Evolutionary conservation across 2,329 filamentous ascomycete species (phyloP).

Genomic region (Samsoniella hepiali): DNA sequence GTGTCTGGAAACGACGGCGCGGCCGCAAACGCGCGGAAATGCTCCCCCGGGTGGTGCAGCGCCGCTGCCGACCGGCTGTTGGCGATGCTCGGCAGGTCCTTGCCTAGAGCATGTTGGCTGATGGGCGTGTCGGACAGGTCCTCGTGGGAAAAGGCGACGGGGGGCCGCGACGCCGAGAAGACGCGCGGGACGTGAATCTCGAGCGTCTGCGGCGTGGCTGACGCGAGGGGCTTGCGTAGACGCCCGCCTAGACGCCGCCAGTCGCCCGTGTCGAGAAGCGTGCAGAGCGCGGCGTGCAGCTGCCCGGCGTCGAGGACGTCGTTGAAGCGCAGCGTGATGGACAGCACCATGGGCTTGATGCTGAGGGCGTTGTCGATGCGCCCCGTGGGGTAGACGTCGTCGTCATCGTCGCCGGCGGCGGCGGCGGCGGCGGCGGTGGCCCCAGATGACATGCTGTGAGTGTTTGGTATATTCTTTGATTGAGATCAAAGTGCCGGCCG

Average conservation of each 20-base stretch:
- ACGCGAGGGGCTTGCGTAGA: slow-evolving; percentile 23
- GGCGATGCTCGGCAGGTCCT: not conserved
- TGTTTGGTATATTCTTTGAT: too few species aligned
- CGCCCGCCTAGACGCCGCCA: slow-evolving; percentile 48
- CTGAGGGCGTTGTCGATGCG: slow-evolving; percentile 3
- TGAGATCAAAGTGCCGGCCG: too few species aligned
- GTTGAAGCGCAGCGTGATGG: slow-evolving; percentile 5
- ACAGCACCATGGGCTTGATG: slow-evolving; percentile 7
- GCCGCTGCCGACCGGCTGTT: not conserved
- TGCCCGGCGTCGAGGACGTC: slow-evolving; percentile 33
- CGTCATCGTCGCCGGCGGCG: not conserved
- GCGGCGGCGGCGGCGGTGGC: not conserved
- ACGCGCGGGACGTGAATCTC: not conserved
- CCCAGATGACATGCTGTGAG: too few species aligned
- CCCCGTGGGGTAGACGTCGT: slow-evolving; percentile 7
- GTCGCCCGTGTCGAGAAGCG: slow-evolving; percentile 40
- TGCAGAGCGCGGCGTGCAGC: slow-evolving; percentile 34
- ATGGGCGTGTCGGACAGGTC: not conserved
- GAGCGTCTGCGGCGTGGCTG: not conserved
- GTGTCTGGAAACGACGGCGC: not conserved
- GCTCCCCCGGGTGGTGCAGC: not conserved
- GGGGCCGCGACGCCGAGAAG: not conserved
- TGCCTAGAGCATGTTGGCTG: not conserved
- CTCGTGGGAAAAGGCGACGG: slow-evolving; percentile 1
- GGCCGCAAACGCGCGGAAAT: slow-evolving; percentile 6